Conservation (phyloP, 257 asterid species). For the Misopates orontium region DNA sequence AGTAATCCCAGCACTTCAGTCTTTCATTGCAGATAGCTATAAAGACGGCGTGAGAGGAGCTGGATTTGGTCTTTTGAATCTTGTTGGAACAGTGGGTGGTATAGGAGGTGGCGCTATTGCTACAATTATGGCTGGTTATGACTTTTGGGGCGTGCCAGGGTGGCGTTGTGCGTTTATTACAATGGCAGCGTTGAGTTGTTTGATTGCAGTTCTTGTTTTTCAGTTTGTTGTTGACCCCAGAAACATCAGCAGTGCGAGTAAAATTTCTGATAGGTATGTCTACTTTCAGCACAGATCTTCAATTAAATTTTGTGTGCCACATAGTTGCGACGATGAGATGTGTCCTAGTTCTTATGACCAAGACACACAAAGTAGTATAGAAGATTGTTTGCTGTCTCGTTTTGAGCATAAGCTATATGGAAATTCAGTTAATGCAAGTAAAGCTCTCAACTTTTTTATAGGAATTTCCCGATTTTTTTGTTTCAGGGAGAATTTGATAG, state of each 20-base stretch:
- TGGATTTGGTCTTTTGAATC: conserved; percentile 85
- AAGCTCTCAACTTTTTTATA: too few species aligned
- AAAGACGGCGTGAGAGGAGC: conserved; percentile 76
- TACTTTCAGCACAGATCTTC: too few species aligned
- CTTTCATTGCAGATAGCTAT: conserved; percentile 95
- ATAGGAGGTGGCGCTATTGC: conserved; percentile 99
- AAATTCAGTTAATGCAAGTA: neutral
- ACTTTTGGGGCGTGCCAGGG: conserved; percentile 82
- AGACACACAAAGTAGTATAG: too few species aligned
- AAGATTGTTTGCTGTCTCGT: too few species aligned
- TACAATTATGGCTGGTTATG: conserved; percentile 88
- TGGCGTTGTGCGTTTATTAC: conserved; percentile 82
- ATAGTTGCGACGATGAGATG: too few species aligned
- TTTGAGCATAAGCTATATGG: too few species aligned
- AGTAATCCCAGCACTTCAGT: conserved; percentile 93
- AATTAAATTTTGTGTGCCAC: too few species aligned
- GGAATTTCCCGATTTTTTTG: neutral
- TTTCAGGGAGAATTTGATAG: conserved; percentile 67
- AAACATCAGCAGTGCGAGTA: conserved; percentile 32
- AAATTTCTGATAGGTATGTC: conserved; percentile 56
- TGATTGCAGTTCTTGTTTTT: conserved; percentile 75
- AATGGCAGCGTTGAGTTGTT: conserved; percentile 77
- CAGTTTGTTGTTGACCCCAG: conserved; percentile 83
- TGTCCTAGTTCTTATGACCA: too few species aligned
- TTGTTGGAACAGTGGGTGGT: conserved; percentile 88